phyloP scores from a whole-genome alignment of 2,329 filamentous ascomycete species.

The Fusarium buharicum region DNA sequence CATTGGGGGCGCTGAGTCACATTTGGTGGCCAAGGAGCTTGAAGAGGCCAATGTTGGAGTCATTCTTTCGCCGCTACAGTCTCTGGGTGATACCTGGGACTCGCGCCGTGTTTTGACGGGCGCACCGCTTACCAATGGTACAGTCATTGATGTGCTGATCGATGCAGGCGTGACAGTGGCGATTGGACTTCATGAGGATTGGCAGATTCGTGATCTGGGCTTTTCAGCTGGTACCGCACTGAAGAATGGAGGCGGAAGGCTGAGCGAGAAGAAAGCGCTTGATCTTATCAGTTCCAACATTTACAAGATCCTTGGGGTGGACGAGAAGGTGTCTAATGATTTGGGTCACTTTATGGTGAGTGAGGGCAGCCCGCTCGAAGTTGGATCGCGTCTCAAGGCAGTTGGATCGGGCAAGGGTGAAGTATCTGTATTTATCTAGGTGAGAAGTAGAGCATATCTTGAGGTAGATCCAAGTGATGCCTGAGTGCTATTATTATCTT shows the following conservation, averaged over 20 bases:
- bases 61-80: constrained; percentile 68
- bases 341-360: constrained; percentile 68
- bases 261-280: constrained; percentile 65
- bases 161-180: constrained; percentile 68
- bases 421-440: constrained; percentile 52
- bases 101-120: constrained; percentile 70
- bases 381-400: constrained; percentile 65
- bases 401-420: constrained; percentile 54
- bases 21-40: constrained; percentile 68
- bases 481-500: too few relatives aligned
- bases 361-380: constrained; percentile 71
- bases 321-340: constrained; percentile 44
- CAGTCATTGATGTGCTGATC: constrained; percentile 66
- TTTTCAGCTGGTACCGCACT: constrained; percentile 69
- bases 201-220: constrained; percentile 68
- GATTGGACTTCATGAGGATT: constrained; percentile 70
- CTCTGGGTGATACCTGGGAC: constrained; percentile 67
- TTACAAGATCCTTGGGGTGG: constrained; percentile 65
- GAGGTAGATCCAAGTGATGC: too few relatives aligned
- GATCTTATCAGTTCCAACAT: constrained; percentile 67
- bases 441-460: neutral
- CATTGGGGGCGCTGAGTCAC: constrained; percentile 71
- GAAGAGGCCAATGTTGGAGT: constrained; percentile 67
- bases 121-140: constrained; percentile 73
- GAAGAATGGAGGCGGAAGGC: constrained; percentile 63